These are phyloP conservation scores for Salix arbutifolia DNA, from an alignment of 345 rosid genomes.

Conservation along the genomic window DNA sequence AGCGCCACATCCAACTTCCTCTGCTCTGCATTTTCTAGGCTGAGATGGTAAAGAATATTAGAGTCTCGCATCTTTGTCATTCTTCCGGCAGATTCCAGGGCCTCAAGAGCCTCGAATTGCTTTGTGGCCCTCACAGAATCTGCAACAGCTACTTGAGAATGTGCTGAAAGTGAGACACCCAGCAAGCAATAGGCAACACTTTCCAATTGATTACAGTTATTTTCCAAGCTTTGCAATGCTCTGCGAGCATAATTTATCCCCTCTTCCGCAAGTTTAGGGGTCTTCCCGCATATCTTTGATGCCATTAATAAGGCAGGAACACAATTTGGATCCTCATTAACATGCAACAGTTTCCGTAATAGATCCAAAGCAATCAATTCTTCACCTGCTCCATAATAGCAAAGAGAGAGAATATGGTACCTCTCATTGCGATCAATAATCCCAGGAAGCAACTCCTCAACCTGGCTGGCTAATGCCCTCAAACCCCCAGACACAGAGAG, in stretches of 20 bases:
- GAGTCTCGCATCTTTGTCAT: slow-evolving; percentile 44
- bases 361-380: slow-evolving; percentile 60
- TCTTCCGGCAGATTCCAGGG: slow-evolving; percentile 47
- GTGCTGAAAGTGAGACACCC: slow-evolving; percentile 51
- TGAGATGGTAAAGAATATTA: slow-evolving; percentile 52
- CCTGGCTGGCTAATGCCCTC: slow-evolving; percentile 48
- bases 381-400: slow-evolving; percentile 65
- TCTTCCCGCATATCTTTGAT: slow-evolving; percentile 56
- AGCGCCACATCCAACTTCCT: slow-evolving; percentile 64
- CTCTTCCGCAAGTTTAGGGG: slow-evolving; percentile 50
- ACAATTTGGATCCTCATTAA: slow-evolving; percentile 46
- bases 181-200: slow-evolving; percentile 44
- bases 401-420: slow-evolving; percentile 50
- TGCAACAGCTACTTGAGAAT: slow-evolving; percentile 42
- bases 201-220: slow-evolving; percentile 44
- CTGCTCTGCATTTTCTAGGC: slow-evolving; percentile 69
- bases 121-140: slow-evolving; percentile 45
- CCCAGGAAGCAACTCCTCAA: slow-evolving; percentile 69
- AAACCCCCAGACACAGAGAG: slow-evolving; percentile 59
- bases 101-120: slow-evolving; percentile 62
- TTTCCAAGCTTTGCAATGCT: slow-evolving; percentile 41
- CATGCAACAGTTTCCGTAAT: slow-evolving; percentile 51
- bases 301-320: slow-evolving; percentile 59
- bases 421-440: slow-evolving; percentile 48
- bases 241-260: slow-evolving; percentile 54